Conservation (phyloP, 2,329 filamentous ascomycete species). For the Paraphoma chrysanthemicola region DNA sequence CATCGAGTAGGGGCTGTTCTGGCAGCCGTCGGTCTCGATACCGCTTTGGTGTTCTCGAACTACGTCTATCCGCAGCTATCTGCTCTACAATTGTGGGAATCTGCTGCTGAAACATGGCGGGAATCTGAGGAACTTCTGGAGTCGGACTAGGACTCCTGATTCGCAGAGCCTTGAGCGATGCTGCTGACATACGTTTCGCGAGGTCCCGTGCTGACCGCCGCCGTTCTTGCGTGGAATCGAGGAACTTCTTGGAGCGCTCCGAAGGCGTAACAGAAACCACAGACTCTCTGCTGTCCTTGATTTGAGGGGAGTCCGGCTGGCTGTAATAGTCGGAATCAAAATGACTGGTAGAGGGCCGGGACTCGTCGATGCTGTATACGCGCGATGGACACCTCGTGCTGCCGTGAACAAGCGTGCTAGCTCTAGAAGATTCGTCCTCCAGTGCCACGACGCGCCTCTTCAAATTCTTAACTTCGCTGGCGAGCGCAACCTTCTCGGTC, state of each 20-base stretch:
- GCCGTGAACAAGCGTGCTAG: constrained; percentile 22
- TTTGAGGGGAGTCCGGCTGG: constrained; percentile 40
- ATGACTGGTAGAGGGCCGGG: constrained; percentile 44
- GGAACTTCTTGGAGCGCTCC: constrained; percentile 40
- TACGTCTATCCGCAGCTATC: constrained; percentile 4
- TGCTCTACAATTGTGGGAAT: constrained; percentile 12
- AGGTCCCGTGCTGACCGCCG: constrained; percentile 35
- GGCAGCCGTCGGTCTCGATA: constrained; percentile 7
- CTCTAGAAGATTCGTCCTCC: constrained; percentile 13
- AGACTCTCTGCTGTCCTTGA: constrained; percentile 26
- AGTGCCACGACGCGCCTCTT: constrained; percentile 24
- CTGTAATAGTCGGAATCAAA: constrained; percentile 49
- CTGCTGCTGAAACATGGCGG: constrained; percentile 16
- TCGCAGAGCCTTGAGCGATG: constrained; percentile 30
- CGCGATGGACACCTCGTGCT: constrained; percentile 24
- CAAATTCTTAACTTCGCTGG: constrained; percentile 30
- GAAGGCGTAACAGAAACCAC: constrained; percentile 24
- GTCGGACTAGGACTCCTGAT: constrained; percentile 12
- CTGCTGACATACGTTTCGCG: constrained; percentile 40
- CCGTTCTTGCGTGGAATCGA: constrained; percentile 32
- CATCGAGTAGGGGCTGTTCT: constrained; percentile 19
- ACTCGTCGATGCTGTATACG: constrained; percentile 43
- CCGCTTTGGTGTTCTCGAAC: constrained; percentile 14
- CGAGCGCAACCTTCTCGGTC: constrained; percentile 30
- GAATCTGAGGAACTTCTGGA: constrained; percentile 31